Base-by-base conservation (phyloP, 2,329 filamentous ascomycete species). In the Fusarium fujikuroi region DNA sequence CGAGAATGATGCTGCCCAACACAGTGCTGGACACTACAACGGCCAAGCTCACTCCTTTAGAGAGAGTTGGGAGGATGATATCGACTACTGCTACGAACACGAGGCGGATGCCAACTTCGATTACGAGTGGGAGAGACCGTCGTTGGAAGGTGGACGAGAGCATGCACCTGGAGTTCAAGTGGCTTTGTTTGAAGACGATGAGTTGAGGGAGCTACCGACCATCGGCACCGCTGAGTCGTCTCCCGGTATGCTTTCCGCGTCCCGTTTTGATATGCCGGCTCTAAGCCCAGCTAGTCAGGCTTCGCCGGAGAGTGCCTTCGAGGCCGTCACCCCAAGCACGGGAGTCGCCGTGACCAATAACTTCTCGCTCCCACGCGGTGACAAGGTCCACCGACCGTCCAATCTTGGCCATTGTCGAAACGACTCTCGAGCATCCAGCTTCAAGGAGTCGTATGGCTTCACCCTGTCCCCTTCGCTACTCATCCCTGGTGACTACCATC, bases 71-170 rank as follows among this genome's bases (percentile, higher is more conserved):
- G 91, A 92, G 75, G 90, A 91, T 59, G 90, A 90, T 70, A 92
- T 92, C 69, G 91, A 92, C 77, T 92, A 92, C 79, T 92, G 89
- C 77, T 92, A 92, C 76, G 90, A 92, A 72, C 89, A 92, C 74
- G 90, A 90, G 72, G 89, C 87, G 18, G 91, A 92, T 78, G 90
- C 90, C 12, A 85, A 92, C 79, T 92, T 89, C 76, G 87, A 92
- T 69, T 92, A 91, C 74, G 87, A 90, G 49, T 92, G 90, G 90
- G 88, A 90, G 65, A 86, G 87, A 21, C 83, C 85, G 7, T 91
- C 89, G 1, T 75, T 87, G 59, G 89, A 90, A 53, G 77, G 74
- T 21, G 67, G 75, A 25, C 77, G 77, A 30, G 76, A 76, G 54
- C 49, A 60, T 49, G 63, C 72, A 15, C 76, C 77, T 21, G 70